Conservation (phyloP, 352 stramenopile species). For the Phytophthora cryptogea region DNA sequence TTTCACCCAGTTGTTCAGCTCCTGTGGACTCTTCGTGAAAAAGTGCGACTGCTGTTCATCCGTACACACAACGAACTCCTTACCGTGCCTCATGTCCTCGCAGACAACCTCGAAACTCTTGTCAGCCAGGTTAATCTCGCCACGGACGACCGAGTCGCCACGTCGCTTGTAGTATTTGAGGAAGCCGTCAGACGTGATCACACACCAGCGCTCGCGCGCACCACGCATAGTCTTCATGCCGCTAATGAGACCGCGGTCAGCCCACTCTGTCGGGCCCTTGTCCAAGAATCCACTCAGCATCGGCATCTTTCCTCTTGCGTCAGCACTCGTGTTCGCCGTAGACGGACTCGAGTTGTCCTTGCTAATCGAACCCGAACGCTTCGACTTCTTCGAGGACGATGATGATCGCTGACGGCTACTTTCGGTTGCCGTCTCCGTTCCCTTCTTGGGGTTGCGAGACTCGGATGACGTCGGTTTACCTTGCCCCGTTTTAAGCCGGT, state of each 20-base stretch:
- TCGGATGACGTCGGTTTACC: constrained; percentile 7
- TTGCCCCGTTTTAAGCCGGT: constrained; percentile 58
- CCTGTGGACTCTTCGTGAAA: constrained; percentile 72
- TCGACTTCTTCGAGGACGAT: constrained; percentile 34
- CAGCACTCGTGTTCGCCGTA: constrained; percentile 20
- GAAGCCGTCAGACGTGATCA: constrained; percentile 69
- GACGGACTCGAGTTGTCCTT: constrained; percentile 40
- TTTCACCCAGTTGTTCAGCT: constrained; percentile 82
- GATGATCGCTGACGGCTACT: constrained; percentile 19
- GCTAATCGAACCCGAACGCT: constrained; percentile 28
- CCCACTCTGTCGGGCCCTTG: constrained; percentile 89
- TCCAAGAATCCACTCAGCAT: constrained; percentile 80
- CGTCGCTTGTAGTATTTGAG: constrained; percentile 90
- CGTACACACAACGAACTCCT: constrained; percentile 83
- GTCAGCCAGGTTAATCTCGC: constrained; percentile 82
- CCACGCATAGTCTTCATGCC: constrained; percentile 90
- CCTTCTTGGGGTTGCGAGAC: constrained; percentile 17
- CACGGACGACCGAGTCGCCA: constrained; percentile 78
- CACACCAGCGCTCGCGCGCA: constrained; percentile 83
- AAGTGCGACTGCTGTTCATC: constrained; percentile 88
- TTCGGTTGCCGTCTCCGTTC: constrained; percentile 10
- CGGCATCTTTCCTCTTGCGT: constrained; percentile 62
- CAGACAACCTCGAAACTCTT: constrained; percentile 83
- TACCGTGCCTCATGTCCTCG: constrained; percentile 72
- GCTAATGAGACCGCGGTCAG: constrained; percentile 69